phyloP scores from a whole-genome alignment of 2,329 filamentous ascomycete genomes.

The Rutstroemia sp. region DNA sequence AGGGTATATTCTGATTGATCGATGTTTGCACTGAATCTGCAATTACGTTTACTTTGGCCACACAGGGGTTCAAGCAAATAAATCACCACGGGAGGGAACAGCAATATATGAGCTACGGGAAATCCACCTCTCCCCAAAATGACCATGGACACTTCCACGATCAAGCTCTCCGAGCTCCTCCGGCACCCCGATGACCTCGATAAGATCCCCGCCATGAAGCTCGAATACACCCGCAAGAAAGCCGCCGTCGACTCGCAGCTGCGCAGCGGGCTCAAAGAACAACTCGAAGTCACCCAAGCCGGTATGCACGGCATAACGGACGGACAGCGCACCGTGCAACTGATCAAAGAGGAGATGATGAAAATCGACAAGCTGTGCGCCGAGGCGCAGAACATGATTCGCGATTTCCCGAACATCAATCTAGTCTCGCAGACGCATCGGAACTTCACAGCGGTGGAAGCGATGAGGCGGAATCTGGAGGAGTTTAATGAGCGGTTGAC shows the following conservation, averaged over 20 bases:
- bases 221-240: constrained; percentile 93
- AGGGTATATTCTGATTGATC: not conserved
- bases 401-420: constrained; percentile 91
- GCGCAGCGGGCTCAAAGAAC: constrained; percentile 78
- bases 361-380: constrained; percentile 97
- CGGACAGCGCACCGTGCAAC: constrained; percentile 82
- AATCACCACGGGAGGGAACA: no score
- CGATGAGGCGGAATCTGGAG: constrained; percentile 87
- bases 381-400: constrained; percentile 95
- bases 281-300: constrained; percentile 88
- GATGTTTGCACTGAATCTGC: not conserved
- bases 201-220: constrained; percentile 83
- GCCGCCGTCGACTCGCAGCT: constrained; percentile 84
- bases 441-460: constrained; percentile 90
- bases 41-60: not conserved
- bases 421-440: constrained; percentile 88
- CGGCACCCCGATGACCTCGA: constrained; percentile 95
- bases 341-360: constrained; percentile 97
- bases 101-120: not conserved
- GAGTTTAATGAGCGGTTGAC: constrained; percentile 73
- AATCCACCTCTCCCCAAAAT: constrained; percentile 12
- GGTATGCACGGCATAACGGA: constrained; percentile 86
- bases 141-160: constrained; percentile 29
- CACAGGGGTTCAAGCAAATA: no score
- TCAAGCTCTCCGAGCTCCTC: constrained; percentile 82